Evolutionary conservation across 164 flowering plant genomes (phyloP), one percentile per base, ranked within the genome.

Genomic region (Aristolochia fimbriata): DNA sequence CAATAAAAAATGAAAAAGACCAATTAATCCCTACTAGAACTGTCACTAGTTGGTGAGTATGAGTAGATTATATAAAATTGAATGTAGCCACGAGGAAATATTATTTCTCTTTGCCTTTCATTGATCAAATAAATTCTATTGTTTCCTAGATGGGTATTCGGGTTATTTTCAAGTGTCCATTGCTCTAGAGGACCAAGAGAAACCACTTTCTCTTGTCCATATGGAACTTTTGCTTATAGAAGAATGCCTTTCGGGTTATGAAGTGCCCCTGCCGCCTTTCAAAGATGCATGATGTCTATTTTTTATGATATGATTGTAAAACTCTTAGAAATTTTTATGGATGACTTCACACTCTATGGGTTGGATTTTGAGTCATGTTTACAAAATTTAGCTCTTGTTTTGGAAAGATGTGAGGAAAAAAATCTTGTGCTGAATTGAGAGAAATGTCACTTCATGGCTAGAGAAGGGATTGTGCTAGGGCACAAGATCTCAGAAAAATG

Each of bases 121-220:
- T 62, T 53, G 65, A 62, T 14, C 59, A 62, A 37, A 24, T 21
- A n/a, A n/a, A n/a, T n/a, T n/a, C n/a, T n/a, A n/a, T n/a, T n/a
- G n/a, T n/a, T n/a, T n/a, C n/a, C n/a, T 63, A 1, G 33, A 63
- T 56, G 53, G 66, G 0, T 63, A 55, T 24, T 63, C 60, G n/a
- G 51, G 66, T 17, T 63, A 55, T 45, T 43, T 55, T 13, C 66
- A 63, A 19, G 55, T 55, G 6, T 6, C 53, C 6, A 60, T 60
- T 14, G 54, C 54, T 20, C 9, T 13, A 9, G 49, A 58, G 33
- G 63, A 60, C 48, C 53, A 60, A 24, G 41, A 48, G 27, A 60
- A 60, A 21, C 21, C 53, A 48, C 63, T 41, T 60, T 48, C 27
- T n/a, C n/a, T n/a, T n/a, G n/a, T n/a, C n/a, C n/a, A n/a, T n/a